Conservation (phyloP, 2,329 filamentous ascomycete species). For the Ophiocordyceps sinensis region DNA sequence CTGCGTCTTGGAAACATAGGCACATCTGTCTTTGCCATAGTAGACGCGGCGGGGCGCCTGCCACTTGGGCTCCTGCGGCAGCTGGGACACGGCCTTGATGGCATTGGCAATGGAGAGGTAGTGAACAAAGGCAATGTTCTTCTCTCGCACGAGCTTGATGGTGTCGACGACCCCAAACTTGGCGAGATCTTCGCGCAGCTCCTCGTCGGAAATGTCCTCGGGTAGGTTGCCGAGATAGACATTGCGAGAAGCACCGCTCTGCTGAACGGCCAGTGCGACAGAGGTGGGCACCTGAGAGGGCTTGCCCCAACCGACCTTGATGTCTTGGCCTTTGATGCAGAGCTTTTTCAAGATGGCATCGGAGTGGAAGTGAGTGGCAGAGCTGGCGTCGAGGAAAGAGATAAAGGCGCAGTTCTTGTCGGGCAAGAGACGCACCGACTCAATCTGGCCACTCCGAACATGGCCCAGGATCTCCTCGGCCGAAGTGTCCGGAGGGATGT, state of each 20-base stretch:
- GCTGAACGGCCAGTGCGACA: conserved; percentile 91
- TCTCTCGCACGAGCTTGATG: conserved; percentile 94
- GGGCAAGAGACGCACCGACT: conserved; percentile 90
- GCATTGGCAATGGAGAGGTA: conserved; percentile 96
- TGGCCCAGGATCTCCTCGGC: conserved; percentile 95
- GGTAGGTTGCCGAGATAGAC: conserved; percentile 91
- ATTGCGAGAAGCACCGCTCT: conserved; percentile 91
- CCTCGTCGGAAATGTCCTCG: conserved; percentile 81
- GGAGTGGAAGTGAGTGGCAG: conserved; percentile 96
- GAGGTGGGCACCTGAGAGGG: conserved; percentile 96
- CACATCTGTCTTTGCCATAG: conserved; percentile 96
- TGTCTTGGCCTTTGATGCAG: conserved; percentile 95
- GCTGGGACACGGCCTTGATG: conserved; percentile 92
- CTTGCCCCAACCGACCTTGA: conserved; percentile 99
- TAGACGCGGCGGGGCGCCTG: conserved; percentile 89
- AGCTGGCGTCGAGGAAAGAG: conserved; percentile 94
- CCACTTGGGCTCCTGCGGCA: conserved; percentile 95
- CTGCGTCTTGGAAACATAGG: conserved; percentile 98
- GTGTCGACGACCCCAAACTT: conserved; percentile 97
- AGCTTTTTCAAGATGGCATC: conserved; percentile 99
- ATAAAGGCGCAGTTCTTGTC: conserved; percentile 99
- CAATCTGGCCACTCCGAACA: conserved; percentile 93
- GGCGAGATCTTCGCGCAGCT: conserved; percentile 83
- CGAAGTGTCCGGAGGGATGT: conserved; percentile 94
- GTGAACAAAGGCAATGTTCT: conserved; percentile 94